Conservation (phyloP, 2,329 filamentous ascomycete genomes). For the Bertia moriformis region DNA sequence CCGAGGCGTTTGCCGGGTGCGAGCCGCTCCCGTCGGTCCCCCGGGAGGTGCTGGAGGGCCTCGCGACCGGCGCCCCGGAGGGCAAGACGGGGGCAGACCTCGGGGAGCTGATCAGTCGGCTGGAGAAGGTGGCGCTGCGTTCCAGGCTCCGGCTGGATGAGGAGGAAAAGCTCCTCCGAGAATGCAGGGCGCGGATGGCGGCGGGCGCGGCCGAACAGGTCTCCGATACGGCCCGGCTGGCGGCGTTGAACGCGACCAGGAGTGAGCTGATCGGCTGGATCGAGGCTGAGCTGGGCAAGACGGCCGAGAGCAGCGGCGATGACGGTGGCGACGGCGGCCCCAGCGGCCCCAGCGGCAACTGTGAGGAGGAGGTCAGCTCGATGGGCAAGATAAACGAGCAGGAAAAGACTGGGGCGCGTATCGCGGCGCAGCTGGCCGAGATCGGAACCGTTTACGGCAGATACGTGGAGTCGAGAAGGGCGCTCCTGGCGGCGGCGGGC, state of each 20-base stretch:
- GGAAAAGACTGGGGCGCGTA: neutral
- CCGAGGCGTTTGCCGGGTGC: conserved; percentile 28
- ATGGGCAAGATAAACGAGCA: neutral
- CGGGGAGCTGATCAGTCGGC: conserved; percentile 27
- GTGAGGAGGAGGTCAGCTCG: neutral
- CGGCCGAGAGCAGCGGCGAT: conserved; percentile 20
- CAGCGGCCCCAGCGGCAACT: no score
- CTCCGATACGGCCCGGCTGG: conserved; percentile 23
- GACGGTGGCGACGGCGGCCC: conserved; percentile 8
- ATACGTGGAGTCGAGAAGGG: conserved; percentile 33
- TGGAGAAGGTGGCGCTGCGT: conserved; percentile 43
- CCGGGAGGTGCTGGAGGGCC: conserved; percentile 31
- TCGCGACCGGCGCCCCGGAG: conserved; percentile 24
- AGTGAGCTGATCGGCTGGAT: conserved; percentile 52
- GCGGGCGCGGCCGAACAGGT: conserved; percentile 19
- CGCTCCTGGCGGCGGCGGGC: conserved; percentile 21
- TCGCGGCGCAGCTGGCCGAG: conserved; percentile 16
- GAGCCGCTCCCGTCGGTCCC: conserved; percentile 33
- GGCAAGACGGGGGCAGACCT: conserved; percentile 27
- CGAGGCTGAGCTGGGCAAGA: conserved; percentile 42
- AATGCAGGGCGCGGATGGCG: conserved; percentile 24
- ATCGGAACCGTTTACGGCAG: conserved; percentile 37
- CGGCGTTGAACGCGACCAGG: conserved; percentile 38
- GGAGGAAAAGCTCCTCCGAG: conserved; percentile 38
- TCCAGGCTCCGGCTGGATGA: conserved; percentile 39